phyloP scores from a whole-genome alignment of 2,329 filamentous ascomycete genomes.

The Aspergillus candidus region DNA sequence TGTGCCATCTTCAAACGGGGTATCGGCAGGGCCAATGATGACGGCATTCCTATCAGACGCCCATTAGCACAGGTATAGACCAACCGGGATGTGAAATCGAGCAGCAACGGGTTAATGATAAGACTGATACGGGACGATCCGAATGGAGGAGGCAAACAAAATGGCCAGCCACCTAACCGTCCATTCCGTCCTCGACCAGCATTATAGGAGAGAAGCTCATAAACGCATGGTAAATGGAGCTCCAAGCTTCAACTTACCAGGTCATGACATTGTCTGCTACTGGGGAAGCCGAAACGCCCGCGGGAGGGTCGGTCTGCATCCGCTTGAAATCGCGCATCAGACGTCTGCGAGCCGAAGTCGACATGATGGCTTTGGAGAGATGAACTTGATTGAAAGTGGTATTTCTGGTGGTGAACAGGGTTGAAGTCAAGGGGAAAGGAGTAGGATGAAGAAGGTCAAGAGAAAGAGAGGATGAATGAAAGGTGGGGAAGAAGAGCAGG shows the following conservation, averaged over 20 bases:
- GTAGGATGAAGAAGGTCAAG: too few relatives aligned
- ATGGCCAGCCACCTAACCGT: too few relatives aligned
- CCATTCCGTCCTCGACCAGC: not conserved
- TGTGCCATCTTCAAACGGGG: constrained; percentile 95
- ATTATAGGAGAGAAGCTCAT: not conserved
- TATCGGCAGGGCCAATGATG: constrained; percentile 94
- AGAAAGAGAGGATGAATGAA: too few relatives aligned
- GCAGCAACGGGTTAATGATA: too few relatives aligned
- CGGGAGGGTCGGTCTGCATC: constrained; percentile 98
- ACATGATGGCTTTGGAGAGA: constrained; percentile 50
- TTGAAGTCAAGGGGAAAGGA: too few relatives aligned
- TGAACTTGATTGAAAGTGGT: too few relatives aligned
- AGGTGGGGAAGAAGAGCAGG: too few relatives aligned
- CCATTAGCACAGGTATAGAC: constrained; percentile 20
- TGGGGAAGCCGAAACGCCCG: constrained; percentile 91
- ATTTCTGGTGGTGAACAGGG: too few relatives aligned
- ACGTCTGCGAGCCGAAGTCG: constrained; percentile 87
- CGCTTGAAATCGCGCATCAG: constrained; percentile 99
- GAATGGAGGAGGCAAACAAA: too few relatives aligned
- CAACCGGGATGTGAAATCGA: too few relatives aligned
- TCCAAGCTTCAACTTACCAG: constrained; percentile 20
- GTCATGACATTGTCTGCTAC: constrained; percentile 56
- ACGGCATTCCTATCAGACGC: constrained; percentile 74
- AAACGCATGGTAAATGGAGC: not conserved
- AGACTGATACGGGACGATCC: too few relatives aligned